Percentiles rank a stretch among this genome's conserved stretches.
phyloP scores from a whole-genome alignment of 108 stramenopile genomes.

The Cyclotella cryptica region DNA sequence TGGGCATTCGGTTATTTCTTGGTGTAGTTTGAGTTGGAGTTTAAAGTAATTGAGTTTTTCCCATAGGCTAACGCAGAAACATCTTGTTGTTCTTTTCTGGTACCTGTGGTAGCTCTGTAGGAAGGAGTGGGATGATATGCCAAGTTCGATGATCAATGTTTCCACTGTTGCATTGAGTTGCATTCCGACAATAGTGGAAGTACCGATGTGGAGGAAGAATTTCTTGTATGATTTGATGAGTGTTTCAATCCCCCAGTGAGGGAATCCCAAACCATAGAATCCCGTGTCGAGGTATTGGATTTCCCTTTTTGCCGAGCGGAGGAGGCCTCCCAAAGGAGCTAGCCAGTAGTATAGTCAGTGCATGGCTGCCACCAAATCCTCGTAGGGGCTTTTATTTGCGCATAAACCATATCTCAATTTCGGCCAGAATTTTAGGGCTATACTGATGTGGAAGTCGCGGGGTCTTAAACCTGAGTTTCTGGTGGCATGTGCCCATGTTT shows the following conservation, averaged over 20 bases:
- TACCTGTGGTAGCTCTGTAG: neutral
- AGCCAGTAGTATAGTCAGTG: neutral
- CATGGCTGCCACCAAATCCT: neutral
- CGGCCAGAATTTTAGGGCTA: conserved; percentile 6
- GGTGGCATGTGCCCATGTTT: neutral
- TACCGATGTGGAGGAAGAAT: conserved; percentile 12
- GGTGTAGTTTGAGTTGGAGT: neutral
- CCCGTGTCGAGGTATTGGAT: neutral
- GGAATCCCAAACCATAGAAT: conserved; percentile 11
- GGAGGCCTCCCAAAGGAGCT: neutral
- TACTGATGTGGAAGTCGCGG: neutral
- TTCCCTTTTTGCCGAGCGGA: neutral
- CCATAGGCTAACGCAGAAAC: conserved; percentile 8
- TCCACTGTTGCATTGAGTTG: conserved; percentile 1
- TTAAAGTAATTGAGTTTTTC: too few relatives aligned
- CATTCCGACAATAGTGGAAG: neutral
- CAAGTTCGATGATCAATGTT: neutral
- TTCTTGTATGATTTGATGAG: neutral
- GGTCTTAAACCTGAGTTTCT: neutral
- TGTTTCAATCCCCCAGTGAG: neutral
- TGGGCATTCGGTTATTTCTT: neutral
- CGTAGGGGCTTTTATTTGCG: neutral
- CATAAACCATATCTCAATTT: conserved; percentile 9
- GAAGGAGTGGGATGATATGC: conserved; percentile 4
- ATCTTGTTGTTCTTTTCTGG: neutral